These are phyloP conservation scores for Setaria viridis DNA, from an alignment of 202 grass and related monocot species.

Conservation along the genomic window DNA sequence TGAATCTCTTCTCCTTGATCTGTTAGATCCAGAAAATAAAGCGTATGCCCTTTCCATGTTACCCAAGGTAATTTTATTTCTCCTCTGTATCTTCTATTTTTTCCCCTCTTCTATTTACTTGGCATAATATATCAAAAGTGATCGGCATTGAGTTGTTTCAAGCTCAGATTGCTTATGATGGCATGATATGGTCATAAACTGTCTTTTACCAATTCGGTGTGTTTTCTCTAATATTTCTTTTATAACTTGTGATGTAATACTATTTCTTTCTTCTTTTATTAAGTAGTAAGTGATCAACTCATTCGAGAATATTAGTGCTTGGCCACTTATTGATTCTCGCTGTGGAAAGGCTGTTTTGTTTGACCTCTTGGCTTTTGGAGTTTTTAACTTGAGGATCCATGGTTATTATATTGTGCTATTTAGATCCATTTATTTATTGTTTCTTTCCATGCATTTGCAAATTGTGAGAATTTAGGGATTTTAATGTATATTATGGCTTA, in stretches of 20 bases:
- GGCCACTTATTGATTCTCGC: background rate
- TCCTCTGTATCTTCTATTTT: background rate
- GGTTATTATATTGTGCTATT: too few species aligned
- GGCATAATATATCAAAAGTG: background rate
- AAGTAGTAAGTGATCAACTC: background rate
- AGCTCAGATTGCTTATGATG: constrained; percentile 8
- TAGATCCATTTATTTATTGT: background rate
- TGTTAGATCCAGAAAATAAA: constrained; percentile 15
- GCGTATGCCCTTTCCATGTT: constrained; percentile 19
- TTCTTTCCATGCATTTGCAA: background rate
- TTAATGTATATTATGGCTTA: background rate
- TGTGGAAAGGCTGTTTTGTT: background rate
- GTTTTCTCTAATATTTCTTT: background rate
- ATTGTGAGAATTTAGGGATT: background rate
- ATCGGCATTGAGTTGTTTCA: background rate
- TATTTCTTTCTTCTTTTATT: constrained; percentile 7
- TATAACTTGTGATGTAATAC: background rate
- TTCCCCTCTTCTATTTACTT: constrained; percentile 20
- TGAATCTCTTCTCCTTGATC: constrained; percentile 37
- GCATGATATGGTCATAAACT: background rate
- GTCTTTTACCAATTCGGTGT: background rate
- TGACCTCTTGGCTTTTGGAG: background rate
- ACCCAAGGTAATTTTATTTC: constrained; percentile 20
- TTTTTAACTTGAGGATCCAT: background rate
- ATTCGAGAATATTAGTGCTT: background rate